phyloP scores from a whole-genome alignment of 345 rosid genomes.

The Linum tenue region DNA sequence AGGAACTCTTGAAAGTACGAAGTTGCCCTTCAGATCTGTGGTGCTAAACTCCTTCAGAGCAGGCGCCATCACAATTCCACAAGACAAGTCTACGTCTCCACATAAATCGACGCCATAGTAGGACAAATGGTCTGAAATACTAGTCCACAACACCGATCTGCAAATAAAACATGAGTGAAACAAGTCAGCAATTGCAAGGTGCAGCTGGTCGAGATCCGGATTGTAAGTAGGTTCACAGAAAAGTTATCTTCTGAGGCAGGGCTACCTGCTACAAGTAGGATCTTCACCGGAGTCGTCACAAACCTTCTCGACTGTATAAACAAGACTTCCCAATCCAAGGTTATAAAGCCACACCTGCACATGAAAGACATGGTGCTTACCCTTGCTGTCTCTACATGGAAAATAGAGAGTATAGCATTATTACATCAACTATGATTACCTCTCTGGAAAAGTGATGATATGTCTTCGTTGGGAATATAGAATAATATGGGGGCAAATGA shows the following conservation, averaged over 20 bases:
- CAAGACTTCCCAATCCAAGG: conserved; percentile 44
- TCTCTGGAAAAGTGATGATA: conserved; percentile 95
- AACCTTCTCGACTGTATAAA: conserved; percentile 45
- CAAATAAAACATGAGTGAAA: conserved; percentile 5
- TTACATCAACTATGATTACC: conserved; percentile 31
- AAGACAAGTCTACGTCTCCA: conserved; percentile 45
- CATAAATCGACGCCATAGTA: conserved; percentile 65
- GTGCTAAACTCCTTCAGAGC: conserved; percentile 26
- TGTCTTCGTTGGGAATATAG: conserved; percentile 67
- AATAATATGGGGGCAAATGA: conserved; percentile 80
- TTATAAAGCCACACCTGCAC: conserved; percentile 56
- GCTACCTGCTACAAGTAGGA: conserved; percentile 66
- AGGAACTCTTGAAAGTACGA: conserved; percentile 40
- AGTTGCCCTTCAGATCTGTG: conserved; percentile 61
- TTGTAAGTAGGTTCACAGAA: conserved; percentile 3
- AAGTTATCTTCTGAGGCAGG: not conserved
- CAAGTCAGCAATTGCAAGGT: not conserved
- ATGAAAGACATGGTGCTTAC: not conserved
- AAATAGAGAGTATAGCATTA: not conserved
- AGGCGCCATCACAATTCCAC: conserved; percentile 57
- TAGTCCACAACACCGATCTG: conserved; percentile 75
- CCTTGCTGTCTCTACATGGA: not conserved
- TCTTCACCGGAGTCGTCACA: conserved; percentile 86
- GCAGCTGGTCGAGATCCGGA: not conserved
- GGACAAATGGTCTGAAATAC: conserved; percentile 60